Base-by-base conservation (phyloP, 495 filamentous ascomycete genomes). In the Opeltia flavorubescens region DNA sequence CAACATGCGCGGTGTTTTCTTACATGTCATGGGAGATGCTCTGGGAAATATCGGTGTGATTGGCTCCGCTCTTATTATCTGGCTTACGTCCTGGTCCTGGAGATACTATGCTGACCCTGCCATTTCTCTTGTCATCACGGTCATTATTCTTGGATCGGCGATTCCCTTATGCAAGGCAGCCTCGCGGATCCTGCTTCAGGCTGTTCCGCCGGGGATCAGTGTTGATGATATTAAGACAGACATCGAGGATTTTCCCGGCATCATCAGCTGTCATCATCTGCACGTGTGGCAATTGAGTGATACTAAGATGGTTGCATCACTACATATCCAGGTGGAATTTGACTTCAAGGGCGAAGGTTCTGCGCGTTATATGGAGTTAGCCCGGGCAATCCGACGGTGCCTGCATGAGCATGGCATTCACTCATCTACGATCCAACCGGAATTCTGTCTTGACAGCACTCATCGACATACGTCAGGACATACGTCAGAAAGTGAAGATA, bases 201-300 rank as follows among this genome's bases (percentile, higher is more conserved):
- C 89, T 6, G 91, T 88, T 0, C 91, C 91, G 0, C 78, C 82
- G 18, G 83, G 85, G 23, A 80, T 98, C 62, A 79, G 79, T 47
- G 74, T 95, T 46, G 82, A 89, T 49, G 82, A 95, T 44, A 89
- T 98, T 66, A 84, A 89, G 54, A 79, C 84, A 45, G 91, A 98
- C 60, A 94, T 98, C 47, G 74, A 85, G 52, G 63, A 73, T 20
- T 77, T 96, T 12, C 83, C 78, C 0, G 89, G 89, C 35, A 78
- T 98, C 28, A 66, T 86, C 50, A 83, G 81, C 58, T 91, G 88
- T 48, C 91, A 98, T 64, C 88, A 98, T 56, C 70, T 98, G 9
- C 91, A 98, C 61, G 88, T 98, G 50, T 98, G 91, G 91, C 89
- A 95, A 61, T 74, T 98, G 24, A 91, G 80, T 34, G 89, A 95